Base-by-base conservation (phyloP, 345 rosid genomes). In the Salix brachista region DNA sequence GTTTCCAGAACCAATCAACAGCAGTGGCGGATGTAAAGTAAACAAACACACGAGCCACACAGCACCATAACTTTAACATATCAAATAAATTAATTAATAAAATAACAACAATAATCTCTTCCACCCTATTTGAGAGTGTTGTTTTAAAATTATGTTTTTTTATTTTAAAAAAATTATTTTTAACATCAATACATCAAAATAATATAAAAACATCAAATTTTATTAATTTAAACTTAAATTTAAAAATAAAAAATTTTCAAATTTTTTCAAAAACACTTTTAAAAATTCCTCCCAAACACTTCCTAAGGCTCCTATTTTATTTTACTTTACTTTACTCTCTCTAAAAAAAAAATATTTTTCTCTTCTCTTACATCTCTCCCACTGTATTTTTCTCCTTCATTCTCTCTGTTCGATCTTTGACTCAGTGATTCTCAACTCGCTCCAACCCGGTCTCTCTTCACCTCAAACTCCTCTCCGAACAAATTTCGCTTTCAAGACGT, bases 391-490 rank as follows among this genome's bases (percentile, higher is more conserved):
- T 2, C 34, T 26, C 67, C 44, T 41, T 41, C 44, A 41, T 41
- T 7, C 30, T 67, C 48, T 46, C 3, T 74, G n/a, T 46, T 60
- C 70, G 70, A 74, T 74, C 77, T 34, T 42, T 44, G 62, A 6
- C 62, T 65, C 48, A 19, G 25, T 25, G 28, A 8, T 10, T 58
- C 64, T 10, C 62, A 66, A 28, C 28, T 41, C 48, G 67, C 48
- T 74, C 17, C 28, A 9, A 30, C 52, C 12, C 50, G 42, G 18
- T 36, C 34, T 28, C 65, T 34, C 39, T 16, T 42, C 10, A 6
- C 48, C 30, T 74, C 34, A 28, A 65, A 44, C 37, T 42, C 12
- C 36, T 32, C 78, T 12, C 5, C 13, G 12, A 58, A 23, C 26
- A 23, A 58, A 23, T 23, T n/a, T 9, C 28, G 11, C 64, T 25